These are phyloP conservation scores for Penicillium sp. DNA, from an alignment of 2,329 filamentous ascomycete genomes.

Conservation along the genomic window DNA sequence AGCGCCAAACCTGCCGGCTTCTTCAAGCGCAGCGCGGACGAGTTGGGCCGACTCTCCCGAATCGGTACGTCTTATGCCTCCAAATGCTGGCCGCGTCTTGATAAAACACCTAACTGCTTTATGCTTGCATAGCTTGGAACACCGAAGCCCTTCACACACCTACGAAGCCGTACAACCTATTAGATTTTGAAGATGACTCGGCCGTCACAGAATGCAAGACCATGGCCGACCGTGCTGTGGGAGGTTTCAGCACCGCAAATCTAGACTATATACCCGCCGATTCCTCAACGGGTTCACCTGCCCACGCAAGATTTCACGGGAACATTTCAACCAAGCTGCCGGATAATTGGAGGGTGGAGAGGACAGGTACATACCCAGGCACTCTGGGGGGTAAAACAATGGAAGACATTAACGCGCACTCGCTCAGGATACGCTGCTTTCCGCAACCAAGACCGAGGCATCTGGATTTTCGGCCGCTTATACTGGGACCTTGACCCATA, in stretches of 20 bases:
- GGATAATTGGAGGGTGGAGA: slow-evolving; percentile 56
- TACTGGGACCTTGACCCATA: slow-evolving; percentile 92
- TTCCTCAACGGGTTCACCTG: slow-evolving; percentile 48
- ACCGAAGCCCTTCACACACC: slow-evolving; percentile 43
- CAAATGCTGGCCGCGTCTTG: neutral
- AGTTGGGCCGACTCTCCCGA: slow-evolving; percentile 61
- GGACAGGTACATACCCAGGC: slow-evolving; percentile 39
- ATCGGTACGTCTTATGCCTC: slow-evolving; percentile 51
- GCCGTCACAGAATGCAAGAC: slow-evolving; percentile 60
- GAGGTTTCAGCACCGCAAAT: slow-evolving; percentile 77
- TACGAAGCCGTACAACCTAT: slow-evolving; percentile 45
- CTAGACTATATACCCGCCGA: slow-evolving; percentile 69
- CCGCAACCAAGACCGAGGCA: slow-evolving; percentile 75
- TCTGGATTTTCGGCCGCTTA: slow-evolving; percentile 83
- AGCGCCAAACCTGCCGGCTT: slow-evolving; percentile 54
- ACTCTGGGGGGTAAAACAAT: neutral
- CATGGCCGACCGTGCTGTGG: slow-evolving; percentile 86
- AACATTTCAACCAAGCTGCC: slow-evolving; percentile 86
- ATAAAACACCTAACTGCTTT: slow-evolving; percentile 8
- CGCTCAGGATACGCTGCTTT: slow-evolving; percentile 84
- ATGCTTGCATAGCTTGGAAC: slow-evolving; percentile 43
- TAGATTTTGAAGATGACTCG: slow-evolving; percentile 47
- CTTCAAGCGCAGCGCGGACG: slow-evolving; percentile 62
- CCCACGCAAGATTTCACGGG: slow-evolving; percentile 83
- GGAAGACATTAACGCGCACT: neutral